Percentiles rank a stretch among this genome's conserved stretches.
Evolutionary conservation across 108 stramenopile genomes (phyloP).

Genomic region (Aurantiochytrium sp.): DNA sequence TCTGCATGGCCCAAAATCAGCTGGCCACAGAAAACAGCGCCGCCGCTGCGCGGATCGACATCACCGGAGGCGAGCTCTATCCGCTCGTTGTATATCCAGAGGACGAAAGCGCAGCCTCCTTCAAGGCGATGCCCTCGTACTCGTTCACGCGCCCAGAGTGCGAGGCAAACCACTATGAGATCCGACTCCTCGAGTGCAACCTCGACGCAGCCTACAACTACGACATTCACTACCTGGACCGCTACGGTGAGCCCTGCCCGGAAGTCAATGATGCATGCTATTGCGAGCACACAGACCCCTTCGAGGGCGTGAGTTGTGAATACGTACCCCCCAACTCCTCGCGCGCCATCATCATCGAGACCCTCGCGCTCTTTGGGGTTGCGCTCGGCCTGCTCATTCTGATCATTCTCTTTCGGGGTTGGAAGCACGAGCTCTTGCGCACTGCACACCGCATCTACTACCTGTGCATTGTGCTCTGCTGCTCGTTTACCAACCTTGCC

Average conservation of each 20-base stretch:
- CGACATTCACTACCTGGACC: background rate
- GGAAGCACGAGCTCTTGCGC: background rate
- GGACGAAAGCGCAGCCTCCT: background rate
- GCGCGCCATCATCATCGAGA: background rate
- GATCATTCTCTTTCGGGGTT: background rate
- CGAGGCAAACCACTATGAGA: background rate
- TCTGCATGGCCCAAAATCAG: conserved; percentile 16
- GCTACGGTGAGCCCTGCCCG: background rate
- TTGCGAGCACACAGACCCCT: background rate
- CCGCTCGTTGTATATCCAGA: background rate
- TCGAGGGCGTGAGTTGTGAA: background rate
- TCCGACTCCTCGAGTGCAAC: background rate
- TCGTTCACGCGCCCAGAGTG: background rate
- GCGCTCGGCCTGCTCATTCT: background rate
- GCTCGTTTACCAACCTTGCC: no score
- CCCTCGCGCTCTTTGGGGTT: background rate
- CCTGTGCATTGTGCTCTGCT: background rate
- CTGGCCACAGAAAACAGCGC: background rate
- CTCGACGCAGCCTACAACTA: background rate
- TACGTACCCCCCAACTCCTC: background rate
- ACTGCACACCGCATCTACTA: conserved; percentile 6
- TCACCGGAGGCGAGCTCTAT: background rate
- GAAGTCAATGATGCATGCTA: background rate
- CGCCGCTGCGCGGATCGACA: background rate
- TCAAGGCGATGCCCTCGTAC: background rate